These are phyloP conservation scores for Solanum boliviense DNA, from an alignment of 257 asterid genomes.

Conservation along the genomic window DNA sequence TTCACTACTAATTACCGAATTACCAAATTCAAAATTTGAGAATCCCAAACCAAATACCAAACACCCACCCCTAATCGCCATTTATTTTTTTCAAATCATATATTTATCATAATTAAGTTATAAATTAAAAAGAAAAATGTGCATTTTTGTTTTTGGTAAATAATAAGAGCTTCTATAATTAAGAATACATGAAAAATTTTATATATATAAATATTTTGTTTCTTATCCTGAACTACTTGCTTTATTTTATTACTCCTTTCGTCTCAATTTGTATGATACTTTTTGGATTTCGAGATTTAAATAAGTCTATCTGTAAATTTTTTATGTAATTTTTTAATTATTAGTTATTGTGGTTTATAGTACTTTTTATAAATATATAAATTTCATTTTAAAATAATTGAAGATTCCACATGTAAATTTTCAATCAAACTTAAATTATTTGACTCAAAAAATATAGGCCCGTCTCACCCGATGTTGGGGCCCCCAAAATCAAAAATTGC, in stretches of 20 bases:
- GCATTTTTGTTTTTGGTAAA: neutral
- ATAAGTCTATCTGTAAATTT: fast-evolving
- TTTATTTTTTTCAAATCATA: neutral
- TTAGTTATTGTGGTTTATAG: fast-evolving
- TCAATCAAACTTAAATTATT: no score
- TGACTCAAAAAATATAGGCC: no score
- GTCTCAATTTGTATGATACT: fast-evolving
- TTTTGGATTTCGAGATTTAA: fast-evolving
- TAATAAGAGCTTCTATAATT: neutral
- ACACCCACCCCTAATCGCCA: no score
- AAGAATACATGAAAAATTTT: neutral
- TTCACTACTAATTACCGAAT: no score
- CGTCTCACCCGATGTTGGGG: no score
- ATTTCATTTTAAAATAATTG: no score
- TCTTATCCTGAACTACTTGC: neutral
- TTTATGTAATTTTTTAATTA: no score
- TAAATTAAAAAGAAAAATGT: neutral
- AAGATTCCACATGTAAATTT: fast-evolving
- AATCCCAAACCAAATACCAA: no score
- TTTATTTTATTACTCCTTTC: neutral
- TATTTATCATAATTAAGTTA: neutral
- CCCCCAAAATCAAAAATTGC: no score
- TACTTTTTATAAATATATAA: no score
- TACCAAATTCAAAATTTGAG: no score
- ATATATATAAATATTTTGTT: no score